Conservation (phyloP, 139 green algal genomes). For the Eudorina sp. region DNA sequence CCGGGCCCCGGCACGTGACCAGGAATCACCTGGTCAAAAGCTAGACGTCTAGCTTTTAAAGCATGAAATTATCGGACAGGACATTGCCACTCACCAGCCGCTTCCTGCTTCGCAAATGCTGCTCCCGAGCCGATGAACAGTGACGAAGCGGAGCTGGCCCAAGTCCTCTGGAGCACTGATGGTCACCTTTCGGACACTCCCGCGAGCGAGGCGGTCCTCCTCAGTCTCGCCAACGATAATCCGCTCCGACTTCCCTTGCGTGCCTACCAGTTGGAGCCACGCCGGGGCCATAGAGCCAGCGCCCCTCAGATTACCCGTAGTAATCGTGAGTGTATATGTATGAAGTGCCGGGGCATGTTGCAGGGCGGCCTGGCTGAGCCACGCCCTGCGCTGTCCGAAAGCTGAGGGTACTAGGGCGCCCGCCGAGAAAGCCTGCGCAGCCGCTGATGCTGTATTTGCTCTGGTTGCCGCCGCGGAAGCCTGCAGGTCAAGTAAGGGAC, state of each 20-base stretch:
- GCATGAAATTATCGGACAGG: too few species aligned
- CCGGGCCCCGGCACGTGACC: too few species aligned
- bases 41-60: too few species aligned
- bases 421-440: background rate
- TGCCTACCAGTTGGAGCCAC: slow-evolving; percentile 71
- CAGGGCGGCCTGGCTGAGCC: slow-evolving; percentile 7
- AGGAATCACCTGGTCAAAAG: too few species aligned
- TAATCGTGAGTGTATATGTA: slow-evolving; percentile 54
- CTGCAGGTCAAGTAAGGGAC: background rate
- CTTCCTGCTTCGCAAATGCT: slow-evolving; percentile 57
- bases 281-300: slow-evolving; percentile 75
- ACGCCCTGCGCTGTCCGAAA: slow-evolving; percentile 18
- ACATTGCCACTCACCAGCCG: slow-evolving; percentile 73
- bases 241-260: slow-evolving; percentile 57
- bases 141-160: slow-evolving; percentile 71
- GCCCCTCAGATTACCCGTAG: slow-evolving; percentile 88
- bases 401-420: slow-evolving; percentile 5
- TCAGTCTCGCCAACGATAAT: slow-evolving; percentile 65
- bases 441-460: background rate
- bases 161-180: slow-evolving; percentile 59
- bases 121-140: slow-evolving; percentile 61
- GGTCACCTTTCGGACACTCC: slow-evolving; percentile 66
- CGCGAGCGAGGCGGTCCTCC: slow-evolving; percentile 71
- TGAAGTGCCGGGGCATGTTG: slow-evolving; percentile 20
- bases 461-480: background rate